Base-by-base conservation (phyloP, 1,284 basidiomycete genomes). In the Ganoderma sp. region DNA sequence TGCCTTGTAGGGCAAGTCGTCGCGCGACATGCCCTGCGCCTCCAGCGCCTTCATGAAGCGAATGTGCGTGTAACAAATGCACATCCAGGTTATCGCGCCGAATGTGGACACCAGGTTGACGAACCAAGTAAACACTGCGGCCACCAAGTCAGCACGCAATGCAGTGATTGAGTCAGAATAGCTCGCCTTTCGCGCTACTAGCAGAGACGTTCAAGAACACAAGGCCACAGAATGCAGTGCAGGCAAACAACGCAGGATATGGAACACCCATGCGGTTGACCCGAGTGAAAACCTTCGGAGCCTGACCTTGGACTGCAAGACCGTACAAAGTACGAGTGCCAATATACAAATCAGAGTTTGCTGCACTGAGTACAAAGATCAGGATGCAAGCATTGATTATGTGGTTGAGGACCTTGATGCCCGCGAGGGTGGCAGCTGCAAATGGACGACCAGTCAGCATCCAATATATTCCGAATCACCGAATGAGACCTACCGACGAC, bases 301-400 rank as follows among this genome's bases (percentile, higher is more conserved):
- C 90, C 69, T 91, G 88, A 6, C 89, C 87, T 60, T 88, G 87
- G 61, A 90, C 83, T 0, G 91, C 87, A 54, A 94, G 83, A 56
- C 88, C 89, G 73, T 91, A 89, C 25, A 92, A 79, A 8, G 87
- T 89, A 68, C 90, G 84, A 28, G 87, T 88, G 32, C 85, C 85
- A 45, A 88, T 88, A 77, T 90, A 94, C 39, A 93, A 80, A 74
- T 89, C 87, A 32, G 88, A 88, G 70, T 88, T 86, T 10, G 88
- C 90, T 19, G 92, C 90, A 52, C 89, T 91, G 78, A 90, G 85
- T 10, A 92, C 91, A 73, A 91, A 91, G 66, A 91, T 83, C 56
- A 95, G 81, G 71, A 95, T 90, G 37, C 84, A 86, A n/a, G 88
- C 90, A 74, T 94, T 94, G 79, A 93, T 87, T 77, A 88, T 83